A percentile compares a stretch with the other conserved stretches of the same genome.
phyloP scores from a whole-genome alignment of 805 yeast genomes.

The Barnettozyma siamensis region DNA sequence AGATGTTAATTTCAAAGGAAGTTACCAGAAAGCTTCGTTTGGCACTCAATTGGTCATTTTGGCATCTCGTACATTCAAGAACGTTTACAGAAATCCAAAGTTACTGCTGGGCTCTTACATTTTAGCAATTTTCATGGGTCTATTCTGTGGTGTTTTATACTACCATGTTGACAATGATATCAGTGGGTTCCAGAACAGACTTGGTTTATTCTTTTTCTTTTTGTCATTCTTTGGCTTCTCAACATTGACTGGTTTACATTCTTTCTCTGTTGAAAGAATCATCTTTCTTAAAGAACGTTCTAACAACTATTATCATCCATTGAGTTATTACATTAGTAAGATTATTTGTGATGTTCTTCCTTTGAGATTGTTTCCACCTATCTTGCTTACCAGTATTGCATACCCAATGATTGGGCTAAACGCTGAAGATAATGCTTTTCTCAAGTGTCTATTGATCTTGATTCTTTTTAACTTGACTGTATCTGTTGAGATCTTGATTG shows the following conservation, averaged over 20 bases:
- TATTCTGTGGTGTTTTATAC: constrained; percentile 81
- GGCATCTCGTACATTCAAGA: constrained; percentile 84
- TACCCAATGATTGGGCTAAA: constrained; percentile 90
- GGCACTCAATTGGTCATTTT: constrained; percentile 64
- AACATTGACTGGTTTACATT: constrained; percentile 83
- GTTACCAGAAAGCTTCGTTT: constrained; percentile 44
- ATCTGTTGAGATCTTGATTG: constrained; percentile 75
- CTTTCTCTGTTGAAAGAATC: constrained; percentile 83
- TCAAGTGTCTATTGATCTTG: constrained; percentile 62
- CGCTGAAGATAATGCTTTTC: constrained; percentile 67
- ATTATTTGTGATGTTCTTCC: constrained; percentile 91
- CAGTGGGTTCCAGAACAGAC: constrained; percentile 92
- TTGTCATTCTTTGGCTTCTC: constrained; percentile 92
- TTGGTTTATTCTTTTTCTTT: constrained; percentile 88
- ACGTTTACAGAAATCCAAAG: constrained; percentile 87
- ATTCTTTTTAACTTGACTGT: constrained; percentile 83
- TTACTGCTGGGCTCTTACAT: constrained; percentile 80
- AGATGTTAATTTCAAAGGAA: constrained; percentile 21
- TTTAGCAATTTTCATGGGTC: constrained; percentile 68
- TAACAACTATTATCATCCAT: constrained; percentile 86
- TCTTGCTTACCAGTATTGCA: constrained; percentile 68
- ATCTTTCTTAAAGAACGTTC: constrained; percentile 91
- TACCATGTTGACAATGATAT: constrained; percentile 82
- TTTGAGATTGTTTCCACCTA: constrained; percentile 86
- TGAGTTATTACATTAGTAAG: constrained; percentile 80